Base-by-base conservation (phyloP, 371 early-diverging fungal species). In the Vavraia culicis region DNA sequence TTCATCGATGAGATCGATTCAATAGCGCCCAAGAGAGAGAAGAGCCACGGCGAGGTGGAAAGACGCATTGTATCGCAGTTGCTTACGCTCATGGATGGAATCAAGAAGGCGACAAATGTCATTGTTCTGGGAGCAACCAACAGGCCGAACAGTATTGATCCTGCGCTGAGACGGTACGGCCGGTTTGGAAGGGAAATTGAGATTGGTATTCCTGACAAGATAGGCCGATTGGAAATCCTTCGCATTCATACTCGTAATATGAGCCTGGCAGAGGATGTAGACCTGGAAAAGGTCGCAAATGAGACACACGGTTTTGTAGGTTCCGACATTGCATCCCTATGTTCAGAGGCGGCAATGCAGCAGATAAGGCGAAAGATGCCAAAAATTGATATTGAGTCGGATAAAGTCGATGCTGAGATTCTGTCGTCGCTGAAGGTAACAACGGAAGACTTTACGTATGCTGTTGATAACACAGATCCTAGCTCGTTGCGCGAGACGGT, bases 1-100 rank as follows among this genome's bases (percentile, higher is more conserved):
- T 96, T 98, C 62, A 90, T 98, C 52, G 99, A 98, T 66, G 96
- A 98, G 67, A 90, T 98, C 44, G 99, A 98, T 65, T 88, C 91
- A 18, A 79, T 96, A 64, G 93, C 94, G 18, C 93, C 94, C 57
- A 96, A 98, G 77, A 85, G 98, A 76, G 95, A 94, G 46, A 94
- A 93, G 3, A 89, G 88, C 1, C 89, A 91, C 64, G 93, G 93
- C 56, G 98, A 94, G 73, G 90, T 90, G 22, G 95, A 96, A 73
- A 81, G 88, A 55, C 83, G 94, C 69, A 88, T 94, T 37, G 96
- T 96, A 1, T 85, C 88, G 35, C 99, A 98, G 73, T 73, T 98
- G 46, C 74, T 96, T 36, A 94, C 95, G 1, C 76, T 93, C 49
- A 94, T 99, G 93, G 99, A 99, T 62, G 94, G 93, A 43, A 76